A percentile compares a stretch with the other conserved stretches of the same genome.
Conservation (phyloP, 140 eudicot genomes). For the Erigeron philadelphicus region DNA sequence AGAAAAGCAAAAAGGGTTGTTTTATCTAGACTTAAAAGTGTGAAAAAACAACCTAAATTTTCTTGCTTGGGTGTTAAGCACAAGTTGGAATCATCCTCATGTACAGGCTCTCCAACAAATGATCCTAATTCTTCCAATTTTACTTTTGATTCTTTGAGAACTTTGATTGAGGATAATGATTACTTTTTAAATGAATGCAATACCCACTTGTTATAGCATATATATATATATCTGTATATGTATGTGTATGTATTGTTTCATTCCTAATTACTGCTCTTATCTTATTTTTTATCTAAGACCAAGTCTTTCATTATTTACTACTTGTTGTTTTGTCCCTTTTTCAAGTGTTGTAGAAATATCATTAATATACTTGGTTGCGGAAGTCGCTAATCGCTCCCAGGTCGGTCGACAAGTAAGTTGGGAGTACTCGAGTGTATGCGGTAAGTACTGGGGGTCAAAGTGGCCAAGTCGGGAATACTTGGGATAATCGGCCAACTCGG, state of each 20-base stretch:
- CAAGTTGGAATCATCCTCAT: conserved; percentile 38
- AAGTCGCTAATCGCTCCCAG: too few species aligned
- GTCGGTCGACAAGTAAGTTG: too few species aligned
- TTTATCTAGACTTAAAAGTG: conserved; percentile 33
- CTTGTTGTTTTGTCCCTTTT: too few species aligned
- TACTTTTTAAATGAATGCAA: conserved; percentile 60
- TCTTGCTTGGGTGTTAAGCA: conserved; percentile 36
- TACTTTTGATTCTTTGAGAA: conserved; percentile 43
- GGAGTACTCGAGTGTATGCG: too few species aligned
- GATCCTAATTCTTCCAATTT: conserved; percentile 62
- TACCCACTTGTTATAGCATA: conserved; percentile 44
- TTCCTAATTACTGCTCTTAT: too few species aligned
- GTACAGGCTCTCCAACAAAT: conserved; percentile 47
- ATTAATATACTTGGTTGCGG: too few species aligned
- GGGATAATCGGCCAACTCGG: too few species aligned
- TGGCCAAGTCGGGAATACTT: too few species aligned
- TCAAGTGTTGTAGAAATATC: too few species aligned
- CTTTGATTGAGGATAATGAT: conserved; percentile 72
- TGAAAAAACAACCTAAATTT: conserved; percentile 23
- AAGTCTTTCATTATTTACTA: too few species aligned
- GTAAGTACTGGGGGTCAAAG: too few species aligned
- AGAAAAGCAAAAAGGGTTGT: conserved; percentile 36
- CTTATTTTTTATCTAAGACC: too few species aligned
- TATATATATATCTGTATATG: neutral
- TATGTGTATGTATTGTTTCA: neutral